phyloP scores from a whole-genome alignment of 108 stramenopile genomes.

The Mayamaea pseudoterrestris region DNA sequence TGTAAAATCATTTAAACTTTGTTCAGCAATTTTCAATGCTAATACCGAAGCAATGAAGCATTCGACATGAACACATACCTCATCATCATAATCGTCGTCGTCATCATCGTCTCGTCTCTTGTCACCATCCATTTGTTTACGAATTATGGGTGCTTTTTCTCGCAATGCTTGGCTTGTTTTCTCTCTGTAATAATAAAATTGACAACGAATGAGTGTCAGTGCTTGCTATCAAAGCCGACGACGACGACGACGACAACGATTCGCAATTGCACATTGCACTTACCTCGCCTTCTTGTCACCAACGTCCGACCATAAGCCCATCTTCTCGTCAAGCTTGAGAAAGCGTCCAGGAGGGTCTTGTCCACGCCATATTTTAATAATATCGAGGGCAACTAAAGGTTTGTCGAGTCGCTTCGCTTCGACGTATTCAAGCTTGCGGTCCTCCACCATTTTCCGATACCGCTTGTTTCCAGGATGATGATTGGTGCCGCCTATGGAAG shows the following conservation, averaged over 20 bases:
- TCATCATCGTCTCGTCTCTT: constrained; percentile 13
- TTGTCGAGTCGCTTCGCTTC: constrained; percentile 73
- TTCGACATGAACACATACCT: too few relatives aligned
- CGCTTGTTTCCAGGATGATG: constrained; percentile 76
- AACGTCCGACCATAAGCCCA: constrained; percentile 70
- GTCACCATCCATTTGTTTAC: constrained; percentile 53
- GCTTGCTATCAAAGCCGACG: neutral
- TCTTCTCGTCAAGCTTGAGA: constrained; percentile 63
- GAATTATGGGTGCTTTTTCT: constrained; percentile 65
- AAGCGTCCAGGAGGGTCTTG: constrained; percentile 75
- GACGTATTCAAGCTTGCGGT: constrained; percentile 59
- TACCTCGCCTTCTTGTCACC: constrained; percentile 67
- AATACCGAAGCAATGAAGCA: too few relatives aligned
- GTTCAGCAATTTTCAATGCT: too few relatives aligned
- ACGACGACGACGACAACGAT: neutral
- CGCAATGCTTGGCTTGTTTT: constrained; percentile 77
- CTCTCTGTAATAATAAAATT: constrained; percentile 30
- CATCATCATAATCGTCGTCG: too few relatives aligned
- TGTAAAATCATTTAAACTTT: too few relatives aligned
- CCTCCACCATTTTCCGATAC: constrained; percentile 76
- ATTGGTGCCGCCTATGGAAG: constrained; percentile 54
- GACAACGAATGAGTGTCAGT: neutral
- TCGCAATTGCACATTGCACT: neutral
- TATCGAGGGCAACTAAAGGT: constrained; percentile 69
- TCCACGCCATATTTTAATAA: constrained; percentile 57